Conservation (phyloP, 2,329 filamentous ascomycete species). For the Pseudogymnoascus sp. region DNA sequence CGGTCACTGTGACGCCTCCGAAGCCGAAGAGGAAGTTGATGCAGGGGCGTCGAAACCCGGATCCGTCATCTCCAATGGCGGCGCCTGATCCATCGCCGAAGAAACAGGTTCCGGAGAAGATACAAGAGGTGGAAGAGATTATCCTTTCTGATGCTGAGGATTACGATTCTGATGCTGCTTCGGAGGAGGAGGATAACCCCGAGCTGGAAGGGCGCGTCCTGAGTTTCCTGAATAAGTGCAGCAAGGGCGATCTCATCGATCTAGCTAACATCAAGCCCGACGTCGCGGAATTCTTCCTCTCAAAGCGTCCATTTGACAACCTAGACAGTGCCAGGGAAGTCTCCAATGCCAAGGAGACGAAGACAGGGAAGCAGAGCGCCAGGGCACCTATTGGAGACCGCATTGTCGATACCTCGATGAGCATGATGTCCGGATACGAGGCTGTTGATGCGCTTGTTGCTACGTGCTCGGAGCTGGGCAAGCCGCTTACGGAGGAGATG, state of each 20-base stretch:
- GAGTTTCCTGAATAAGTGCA: constrained; percentile 75
- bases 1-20: constrained; percentile 17
- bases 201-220: constrained; percentile 54
- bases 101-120: constrained; percentile 16
- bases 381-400: constrained; percentile 54
- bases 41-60: constrained; percentile 25
- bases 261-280: constrained; percentile 69
- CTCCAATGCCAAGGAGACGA: constrained; percentile 41
- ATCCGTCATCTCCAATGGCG: constrained; percentile 19
- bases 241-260: constrained; percentile 68
- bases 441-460: constrained; percentile 77
- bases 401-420: constrained; percentile 57
- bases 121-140: constrained; percentile 10
- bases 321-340: constrained; percentile 62
- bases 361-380: constrained; percentile 41
- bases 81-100: constrained; percentile 19
- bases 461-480: constrained; percentile 66
- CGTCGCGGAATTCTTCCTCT: constrained; percentile 61
- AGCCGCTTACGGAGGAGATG: constrained; percentile 57
- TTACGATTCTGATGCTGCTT: constrained; percentile 24
- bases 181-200: constrained; percentile 32
- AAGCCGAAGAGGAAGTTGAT: constrained; percentile 29
- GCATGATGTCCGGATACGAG: constrained; percentile 73
- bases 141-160: constrained; percentile 24
- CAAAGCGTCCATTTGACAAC: constrained; percentile 64